A percentile compares a stretch with the other conserved stretches of the same genome.
Conservation (phyloP, 2,329 filamentous ascomycete genomes). For the Talaromyces albobiverticillius region DNA sequence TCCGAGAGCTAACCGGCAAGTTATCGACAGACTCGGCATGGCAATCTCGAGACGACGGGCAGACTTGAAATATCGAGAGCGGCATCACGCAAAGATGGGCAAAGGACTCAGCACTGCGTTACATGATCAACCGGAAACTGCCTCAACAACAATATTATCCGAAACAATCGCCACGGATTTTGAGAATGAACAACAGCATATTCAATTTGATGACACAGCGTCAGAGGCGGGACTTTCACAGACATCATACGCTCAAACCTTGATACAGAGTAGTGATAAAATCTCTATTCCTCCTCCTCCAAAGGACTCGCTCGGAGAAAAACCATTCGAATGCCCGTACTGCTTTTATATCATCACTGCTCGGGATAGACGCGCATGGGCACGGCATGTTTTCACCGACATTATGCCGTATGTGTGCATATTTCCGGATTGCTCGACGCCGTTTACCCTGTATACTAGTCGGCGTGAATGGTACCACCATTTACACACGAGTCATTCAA, state of each 20-base stretch:
- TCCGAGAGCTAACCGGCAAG: background rate
- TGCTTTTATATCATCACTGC: slow-evolving; percentile 32
- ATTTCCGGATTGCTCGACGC: slow-evolving; percentile 22
- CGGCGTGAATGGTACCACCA: slow-evolving; percentile 20
- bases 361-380: slow-evolving; percentile 28
- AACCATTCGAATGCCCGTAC: slow-evolving; percentile 2
- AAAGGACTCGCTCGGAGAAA: background rate
- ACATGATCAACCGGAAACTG: background rate
- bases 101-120: background rate
- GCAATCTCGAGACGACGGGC: slow-evolving; percentile 1
- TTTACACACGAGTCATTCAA: background rate
- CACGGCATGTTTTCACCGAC: slow-evolving; percentile 39
- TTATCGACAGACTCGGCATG: background rate
- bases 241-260: background rate
- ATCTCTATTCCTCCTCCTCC: background rate
- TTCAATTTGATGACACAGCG: background rate
- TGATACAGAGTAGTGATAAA: background rate
- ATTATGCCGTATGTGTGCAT: slow-evolving; percentile 40
- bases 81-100: background rate
- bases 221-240: background rate
- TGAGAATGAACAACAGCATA: background rate
- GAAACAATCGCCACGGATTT: background rate
- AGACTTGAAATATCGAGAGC: background rate
- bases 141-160: background rate
- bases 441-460: slow-evolving; percentile 20